Evolutionary conservation across 345 rosid species (phyloP), one percentile per base, ranked within the genome.

Genomic region (Psidium friedrichsthalianum): DNA sequence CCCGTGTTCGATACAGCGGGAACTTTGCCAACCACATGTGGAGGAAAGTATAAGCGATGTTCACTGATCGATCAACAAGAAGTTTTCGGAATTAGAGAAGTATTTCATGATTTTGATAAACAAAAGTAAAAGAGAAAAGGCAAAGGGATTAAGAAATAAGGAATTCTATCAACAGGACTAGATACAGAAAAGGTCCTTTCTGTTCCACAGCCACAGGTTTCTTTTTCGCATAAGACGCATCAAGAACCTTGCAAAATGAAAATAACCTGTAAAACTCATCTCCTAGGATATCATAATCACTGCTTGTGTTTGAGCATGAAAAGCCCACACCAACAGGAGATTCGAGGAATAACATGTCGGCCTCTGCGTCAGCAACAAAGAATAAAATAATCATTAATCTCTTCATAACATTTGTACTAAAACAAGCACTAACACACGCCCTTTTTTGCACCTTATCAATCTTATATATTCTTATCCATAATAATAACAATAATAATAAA

Each of bases 291-390:
- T 58, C 85, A 90, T 93, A 94, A 90, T 96, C 98, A 82, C 87
- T 84, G 21, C 91, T 92, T 58, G 94, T 91, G 84, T 95, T 96
- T 82, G 98, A 94, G 91, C 94, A 94, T 16, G 99, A 96, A 94
- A 95, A 96, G 54, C 99, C 99, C 87, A 96, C 99, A 64, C 99
- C 98, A 87, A 93, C 89, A 1, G 99, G 99, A 86, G 99, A 96
- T 89, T 95, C 99, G 87, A 95, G 86, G 91, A 96, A 96, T 86
- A 96, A 86, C 89, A 96, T 91, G 90, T 96, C 95, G 90, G 98
- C 99, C 88, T 91, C 99, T 96, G 94, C 90, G 53, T 86, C 91
- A 91, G 76, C 84, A 51, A 74, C 40, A 88, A 82, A 89, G 82
- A 82, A 86, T 42, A 76, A 64, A 90, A 53, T 80, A 85, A 27